These are phyloP conservation scores for Hymenoscyphus albidus DNA, from an alignment of 2,329 filamentous ascomycete genomes.

Conservation along the genomic window DNA sequence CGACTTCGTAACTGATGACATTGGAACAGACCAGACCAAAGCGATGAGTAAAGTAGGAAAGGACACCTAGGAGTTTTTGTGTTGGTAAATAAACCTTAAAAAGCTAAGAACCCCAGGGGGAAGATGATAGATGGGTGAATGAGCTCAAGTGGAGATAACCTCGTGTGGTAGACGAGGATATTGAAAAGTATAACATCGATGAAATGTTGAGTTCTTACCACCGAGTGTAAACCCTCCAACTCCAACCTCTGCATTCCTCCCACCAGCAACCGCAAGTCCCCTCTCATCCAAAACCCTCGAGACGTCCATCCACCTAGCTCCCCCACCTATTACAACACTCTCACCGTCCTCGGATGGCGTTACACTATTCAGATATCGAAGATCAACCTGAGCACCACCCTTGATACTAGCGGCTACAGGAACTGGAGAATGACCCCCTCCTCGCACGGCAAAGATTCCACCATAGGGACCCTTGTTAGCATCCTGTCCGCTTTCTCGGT, in stretches of 20 bases:
- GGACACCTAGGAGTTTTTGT: background rate
- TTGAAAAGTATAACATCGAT: background rate
- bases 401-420: slow-evolving; percentile 48
- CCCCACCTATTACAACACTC: slow-evolving; percentile 19
- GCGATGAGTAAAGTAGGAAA: slow-evolving; percentile 18
- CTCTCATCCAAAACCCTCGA: slow-evolving; percentile 5
- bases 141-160: background rate
- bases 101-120: background rate
- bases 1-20: slow-evolving; percentile 42
- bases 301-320: slow-evolving; percentile 12
- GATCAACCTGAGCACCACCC: slow-evolving; percentile 46
- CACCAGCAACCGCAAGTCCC: slow-evolving; percentile 10
- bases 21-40: slow-evolving; percentile 16
- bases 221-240: slow-evolving; percentile 12
- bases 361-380: slow-evolving; percentile 29
- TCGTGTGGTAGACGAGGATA: too few relatives aligned
- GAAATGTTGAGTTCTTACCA: slow-evolving; percentile 10
- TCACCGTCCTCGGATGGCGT: slow-evolving; percentile 22
- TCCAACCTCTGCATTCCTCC: slow-evolving; percentile 11
- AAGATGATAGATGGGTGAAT: background rate
- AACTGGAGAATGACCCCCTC: slow-evolving; percentile 51
- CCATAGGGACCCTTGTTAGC: background rate
- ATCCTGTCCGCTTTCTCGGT: background rate
- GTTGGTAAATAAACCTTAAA: background rate
- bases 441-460: slow-evolving; percentile 48